These are phyloP conservation scores for Clavaria fumosa DNA, from an alignment of 768 basidiomycete species.

Conservation along the genomic window DNA sequence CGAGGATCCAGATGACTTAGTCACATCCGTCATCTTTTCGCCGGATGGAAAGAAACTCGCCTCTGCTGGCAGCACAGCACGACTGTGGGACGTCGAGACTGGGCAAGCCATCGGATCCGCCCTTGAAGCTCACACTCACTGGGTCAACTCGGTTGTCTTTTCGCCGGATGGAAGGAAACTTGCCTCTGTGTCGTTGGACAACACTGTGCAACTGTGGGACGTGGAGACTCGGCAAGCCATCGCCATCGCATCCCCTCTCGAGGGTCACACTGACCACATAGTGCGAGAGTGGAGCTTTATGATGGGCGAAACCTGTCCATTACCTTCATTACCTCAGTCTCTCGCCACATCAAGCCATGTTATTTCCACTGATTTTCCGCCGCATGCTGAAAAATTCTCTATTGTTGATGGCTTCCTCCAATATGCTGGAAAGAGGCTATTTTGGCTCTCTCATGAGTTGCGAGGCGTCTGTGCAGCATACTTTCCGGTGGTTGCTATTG, in stretches of 20 bases:
- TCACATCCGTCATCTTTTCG: neutral
- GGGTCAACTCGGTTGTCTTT: conserved; percentile 6
- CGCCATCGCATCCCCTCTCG: neutral
- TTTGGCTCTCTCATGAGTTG: no score
- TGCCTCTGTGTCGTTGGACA: conserved; percentile 4
- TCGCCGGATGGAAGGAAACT: conserved; percentile 9
- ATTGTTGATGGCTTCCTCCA: no score
- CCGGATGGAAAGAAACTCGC: conserved; percentile 1
- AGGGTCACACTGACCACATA: neutral
- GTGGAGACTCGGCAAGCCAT: conserved; percentile 7
- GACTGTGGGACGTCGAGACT: no score
- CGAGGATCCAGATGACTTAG: neutral
- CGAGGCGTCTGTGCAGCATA: no score
- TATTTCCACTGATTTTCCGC: no score
- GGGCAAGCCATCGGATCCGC: conserved; percentile 1
- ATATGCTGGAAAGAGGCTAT: no score
- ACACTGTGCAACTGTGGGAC: neutral
- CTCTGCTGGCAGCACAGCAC: neutral
- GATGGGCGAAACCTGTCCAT: no score
- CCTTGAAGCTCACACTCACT: conserved; percentile 10
- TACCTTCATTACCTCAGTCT: no score
- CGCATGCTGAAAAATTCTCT: no score
- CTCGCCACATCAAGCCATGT: no score
- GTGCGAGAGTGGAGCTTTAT: no score
- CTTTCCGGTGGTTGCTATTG: no score